Evolutionary conservation across 805 yeast species (phyloP).

Genomic region (Kazachstania taianensis): DNA sequence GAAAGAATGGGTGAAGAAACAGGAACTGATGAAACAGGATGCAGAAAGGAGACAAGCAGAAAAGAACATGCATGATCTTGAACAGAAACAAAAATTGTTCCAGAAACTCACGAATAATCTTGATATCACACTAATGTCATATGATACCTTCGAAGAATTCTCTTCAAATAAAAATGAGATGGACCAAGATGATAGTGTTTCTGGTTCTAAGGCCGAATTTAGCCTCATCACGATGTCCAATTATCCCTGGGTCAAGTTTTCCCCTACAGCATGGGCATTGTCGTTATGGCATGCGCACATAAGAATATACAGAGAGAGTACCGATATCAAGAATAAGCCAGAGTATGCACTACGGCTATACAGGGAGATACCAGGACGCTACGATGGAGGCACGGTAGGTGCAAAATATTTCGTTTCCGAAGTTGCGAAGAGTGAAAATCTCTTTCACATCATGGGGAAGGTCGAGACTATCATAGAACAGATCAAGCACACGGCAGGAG

Average conservation of each 20-base stretch:
- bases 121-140: constrained; percentile 30
- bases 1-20: constrained; percentile 10
- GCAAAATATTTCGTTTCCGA: constrained; percentile 10
- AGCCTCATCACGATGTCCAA: constrained; percentile 16
- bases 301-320: constrained; percentile 20
- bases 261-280: constrained; percentile 27
- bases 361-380: constrained; percentile 12
- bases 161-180: constrained; percentile 1
- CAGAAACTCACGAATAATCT: constrained; percentile 12
- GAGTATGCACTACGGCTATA: constrained; percentile 13
- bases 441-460: constrained; percentile 13
- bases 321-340: constrained; percentile 5
- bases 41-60: constrained; percentile 4
- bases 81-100: background rate
- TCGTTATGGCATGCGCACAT: constrained; percentile 16
- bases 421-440: constrained; percentile 7
- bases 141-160: constrained; percentile 32
- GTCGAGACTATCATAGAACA: constrained; percentile 19
- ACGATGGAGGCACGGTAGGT: constrained; percentile 9
- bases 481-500: background rate
- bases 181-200: too few species aligned
- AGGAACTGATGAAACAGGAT: constrained; percentile 4
- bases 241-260: constrained; percentile 30
- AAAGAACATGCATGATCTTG: constrained; percentile 1
- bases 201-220: constrained; percentile 8